phyloP scores from a whole-genome alignment of 163 green algal genomes.

The Scenedesmus sp. region DNA sequence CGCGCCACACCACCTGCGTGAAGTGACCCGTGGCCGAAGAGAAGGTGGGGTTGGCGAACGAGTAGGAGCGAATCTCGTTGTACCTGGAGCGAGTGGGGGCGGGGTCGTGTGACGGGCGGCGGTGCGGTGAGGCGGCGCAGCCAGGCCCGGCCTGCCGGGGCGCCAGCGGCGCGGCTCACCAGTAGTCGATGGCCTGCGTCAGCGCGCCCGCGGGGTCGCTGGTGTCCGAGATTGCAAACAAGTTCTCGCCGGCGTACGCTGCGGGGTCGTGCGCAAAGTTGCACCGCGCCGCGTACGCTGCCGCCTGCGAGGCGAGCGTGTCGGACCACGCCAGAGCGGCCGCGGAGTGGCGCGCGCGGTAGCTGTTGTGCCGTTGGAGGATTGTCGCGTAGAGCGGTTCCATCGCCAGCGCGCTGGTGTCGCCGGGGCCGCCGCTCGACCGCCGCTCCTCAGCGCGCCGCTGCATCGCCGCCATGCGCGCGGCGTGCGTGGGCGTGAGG shows the following conservation, averaged over 20 bases:
- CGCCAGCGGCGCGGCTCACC: no score
- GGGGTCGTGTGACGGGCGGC: no score
- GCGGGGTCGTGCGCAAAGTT: slow-evolving; percentile 16
- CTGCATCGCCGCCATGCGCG: no score
- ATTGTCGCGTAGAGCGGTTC: neutral
- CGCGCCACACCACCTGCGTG: slow-evolving; percentile 58
- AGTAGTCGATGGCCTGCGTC: slow-evolving; percentile 11
- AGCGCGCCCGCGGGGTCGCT: neutral
- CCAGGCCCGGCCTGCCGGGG: no score
- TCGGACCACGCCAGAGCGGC: slow-evolving; percentile 29
- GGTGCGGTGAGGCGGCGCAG: no score
- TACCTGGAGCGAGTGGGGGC: no score
- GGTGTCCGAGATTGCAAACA: slow-evolving; percentile 25
- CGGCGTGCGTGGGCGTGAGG: no score
- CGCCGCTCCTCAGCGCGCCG: no score
- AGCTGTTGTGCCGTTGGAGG: slow-evolving; percentile 45
- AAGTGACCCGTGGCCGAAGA: slow-evolving; percentile 49
- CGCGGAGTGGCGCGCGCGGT: slow-evolving; percentile 41
- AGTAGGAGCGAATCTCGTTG: slow-evolving; percentile 46
- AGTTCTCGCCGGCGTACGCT: slow-evolving; percentile 4
- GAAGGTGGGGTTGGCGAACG: slow-evolving; percentile 42
- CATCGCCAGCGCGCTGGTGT: no score
- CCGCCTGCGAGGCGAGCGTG: slow-evolving; percentile 4
- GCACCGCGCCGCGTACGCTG: slow-evolving; percentile 7
- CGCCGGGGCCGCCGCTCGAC: no score